phyloP scores from a whole-genome alignment of 306 rosid species.

The Comarum palustre region DNA sequence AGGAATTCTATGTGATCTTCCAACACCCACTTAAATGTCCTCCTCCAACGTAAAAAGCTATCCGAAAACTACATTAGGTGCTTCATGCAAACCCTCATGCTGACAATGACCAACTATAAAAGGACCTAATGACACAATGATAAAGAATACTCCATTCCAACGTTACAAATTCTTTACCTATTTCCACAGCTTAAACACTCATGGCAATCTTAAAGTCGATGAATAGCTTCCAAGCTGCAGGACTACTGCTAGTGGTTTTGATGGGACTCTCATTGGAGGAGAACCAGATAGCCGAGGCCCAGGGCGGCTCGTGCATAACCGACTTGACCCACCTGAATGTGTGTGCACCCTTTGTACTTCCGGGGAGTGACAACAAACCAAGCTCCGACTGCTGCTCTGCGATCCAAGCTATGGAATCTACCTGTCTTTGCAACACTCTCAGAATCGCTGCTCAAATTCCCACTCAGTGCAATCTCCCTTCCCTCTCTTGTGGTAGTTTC shows the following conservation, averaged over 20 bases:
- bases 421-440: conserved; percentile 61
- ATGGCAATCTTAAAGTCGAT: conserved; percentile 32
- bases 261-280: conserved; percentile 22
- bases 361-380: conserved; percentile 47
- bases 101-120: conserved; percentile 5
- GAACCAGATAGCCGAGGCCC: conserved; percentile 32
- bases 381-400: conserved; percentile 53
- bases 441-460: conserved; percentile 56
- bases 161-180: background rate
- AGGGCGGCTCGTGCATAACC: conserved; percentile 33
- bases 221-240: conserved; percentile 23
- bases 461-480: conserved; percentile 44
- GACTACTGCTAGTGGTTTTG: conserved; percentile 23
- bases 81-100: conserved; percentile 10
- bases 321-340: conserved; percentile 43
- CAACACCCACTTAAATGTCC: background rate
- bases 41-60: background rate
- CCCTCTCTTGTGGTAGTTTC: conserved; percentile 40
- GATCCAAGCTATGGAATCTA: conserved; percentile 36
- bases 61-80: conserved; percentile 1
- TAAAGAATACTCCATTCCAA: background rate
- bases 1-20: conserved; percentile 1
- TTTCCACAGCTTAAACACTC: background rate
- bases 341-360: conserved; percentile 62
- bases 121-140: conserved; percentile 19